Evolutionary conservation across 1,139 yeast genomes (phyloP), one percentile per base, ranked within the genome.

Genomic region (Geotrichum carabidarum): DNA sequence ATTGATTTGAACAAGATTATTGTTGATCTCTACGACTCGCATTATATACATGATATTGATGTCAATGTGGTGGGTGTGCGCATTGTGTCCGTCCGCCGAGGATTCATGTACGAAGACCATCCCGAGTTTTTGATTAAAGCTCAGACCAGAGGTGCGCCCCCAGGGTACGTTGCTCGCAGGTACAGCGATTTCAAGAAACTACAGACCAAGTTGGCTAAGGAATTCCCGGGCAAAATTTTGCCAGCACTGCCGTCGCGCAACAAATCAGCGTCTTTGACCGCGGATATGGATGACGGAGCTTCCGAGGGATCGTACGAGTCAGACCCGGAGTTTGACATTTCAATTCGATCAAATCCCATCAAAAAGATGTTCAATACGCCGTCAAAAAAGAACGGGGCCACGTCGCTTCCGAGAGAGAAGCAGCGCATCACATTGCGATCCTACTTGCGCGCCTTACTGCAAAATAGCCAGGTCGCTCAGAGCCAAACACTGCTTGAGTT

Each of bases 381-480:
- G n/a, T 18, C n/a, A 32, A 48, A 40, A 31, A 48, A 41, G 14
- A 32, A 15, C 14, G 41, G 50, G 14, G 15, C 41, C 6, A 40
- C 46, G 5, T 58, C 55, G 34, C 67, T 81, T 6, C 77, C 78
- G 1, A 73, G 85, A 22, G 98, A 91, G 67, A 83, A 82, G 61
- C 78, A 88, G 60, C 74, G 98, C 46, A 76, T 89, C 17, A 80
- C 94, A 0, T 71, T 91, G 43, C 74, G 97, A 53, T 88, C 91
- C 0, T 91, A 86, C 65, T 64, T 91, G 53, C 74, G 77, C 43
- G 68, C 76, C 4, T 69, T 90, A 17, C 64, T 80, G 4, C 72
- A 77, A 36, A 78, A 79, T 48, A 76, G 81, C 1, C 86, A 82
- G 51, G 75, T 88, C 0, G 74, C 81, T 1, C 76, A 78, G 55